phyloP scores from a whole-genome alignment of 306 rosid species.

The Castanospermum australe region DNA sequence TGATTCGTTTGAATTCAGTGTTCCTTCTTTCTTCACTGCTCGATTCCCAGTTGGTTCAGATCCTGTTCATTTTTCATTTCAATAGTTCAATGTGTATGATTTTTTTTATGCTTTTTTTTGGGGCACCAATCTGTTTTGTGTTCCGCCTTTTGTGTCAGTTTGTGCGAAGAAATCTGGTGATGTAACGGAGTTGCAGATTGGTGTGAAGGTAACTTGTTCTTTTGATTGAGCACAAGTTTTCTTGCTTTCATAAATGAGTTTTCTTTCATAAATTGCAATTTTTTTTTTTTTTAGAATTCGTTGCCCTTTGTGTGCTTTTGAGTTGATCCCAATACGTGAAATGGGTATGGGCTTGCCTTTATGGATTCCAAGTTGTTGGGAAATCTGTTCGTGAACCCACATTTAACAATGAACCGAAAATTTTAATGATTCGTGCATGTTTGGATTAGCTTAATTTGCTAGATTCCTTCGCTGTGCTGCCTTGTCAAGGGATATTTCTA shows the following conservation, averaged over 20 bases:
- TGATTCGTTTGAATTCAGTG: not conserved
- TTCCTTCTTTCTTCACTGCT: not conserved
- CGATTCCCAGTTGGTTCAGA: too few relatives aligned
- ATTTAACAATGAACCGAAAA: not conserved
- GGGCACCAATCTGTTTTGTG: too few relatives aligned
- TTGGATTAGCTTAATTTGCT: too few relatives aligned
- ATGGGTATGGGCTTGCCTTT: not conserved
- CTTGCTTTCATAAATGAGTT: not conserved
- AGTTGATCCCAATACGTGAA: too few relatives aligned
- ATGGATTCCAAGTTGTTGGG: not conserved
- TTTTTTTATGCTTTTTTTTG: too few relatives aligned
- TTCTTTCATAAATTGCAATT: not conserved
- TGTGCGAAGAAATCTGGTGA: conserved; percentile 59
- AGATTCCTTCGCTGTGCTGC: not conserved
- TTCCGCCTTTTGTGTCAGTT: conserved; percentile 46
- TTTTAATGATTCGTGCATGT: too few relatives aligned
- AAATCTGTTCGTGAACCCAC: not conserved
- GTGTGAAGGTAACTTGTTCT: conserved; percentile 67
- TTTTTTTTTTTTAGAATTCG: not conserved
- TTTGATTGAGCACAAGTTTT: not conserved
- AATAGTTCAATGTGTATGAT: not conserved
- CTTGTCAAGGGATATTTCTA: not conserved
- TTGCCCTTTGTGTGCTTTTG: not conserved
- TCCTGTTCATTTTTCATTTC: not conserved
- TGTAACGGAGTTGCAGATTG: conserved; percentile 86